Conservation (phyloP, 441 rosid genomes). For the Bocquillonia castaneifolia region DNA sequence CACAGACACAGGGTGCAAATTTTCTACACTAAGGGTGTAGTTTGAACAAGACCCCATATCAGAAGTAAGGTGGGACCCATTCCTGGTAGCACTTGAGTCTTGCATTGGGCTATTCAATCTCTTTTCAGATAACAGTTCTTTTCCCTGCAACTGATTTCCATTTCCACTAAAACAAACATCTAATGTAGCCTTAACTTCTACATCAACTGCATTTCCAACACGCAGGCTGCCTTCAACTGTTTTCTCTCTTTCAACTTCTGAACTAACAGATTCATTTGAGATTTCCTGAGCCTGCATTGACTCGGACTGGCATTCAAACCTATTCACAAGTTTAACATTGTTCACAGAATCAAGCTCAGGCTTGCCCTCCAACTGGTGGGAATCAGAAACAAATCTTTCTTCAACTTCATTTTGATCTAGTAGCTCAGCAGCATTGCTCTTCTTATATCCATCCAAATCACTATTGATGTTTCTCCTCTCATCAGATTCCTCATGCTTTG, state of each 20-base stretch:
- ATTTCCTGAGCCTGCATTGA: constrained; percentile 25
- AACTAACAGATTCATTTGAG: constrained; percentile 27
- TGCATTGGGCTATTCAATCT: constrained; percentile 26
- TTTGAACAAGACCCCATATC: constrained; percentile 32
- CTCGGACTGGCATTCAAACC: constrained; percentile 30
- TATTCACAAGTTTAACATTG: constrained; percentile 27
- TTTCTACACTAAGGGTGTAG: constrained; percentile 33
- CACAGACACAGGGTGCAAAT: constrained; percentile 35
- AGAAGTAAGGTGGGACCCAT: constrained; percentile 27
- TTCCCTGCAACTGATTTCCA: constrained; percentile 28
- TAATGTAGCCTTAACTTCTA: constrained; percentile 31
- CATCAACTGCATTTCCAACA: constrained; percentile 28
- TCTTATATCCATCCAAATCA: constrained; percentile 38
- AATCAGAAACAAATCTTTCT: constrained; percentile 32
- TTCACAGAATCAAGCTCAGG: constrained; percentile 26
- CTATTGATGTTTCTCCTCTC: constrained; percentile 33
- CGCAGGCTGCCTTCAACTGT: constrained; percentile 24
- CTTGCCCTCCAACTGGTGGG: constrained; percentile 22
- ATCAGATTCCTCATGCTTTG: constrained; percentile 37
- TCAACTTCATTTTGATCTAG: constrained; percentile 29
- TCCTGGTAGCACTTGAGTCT: constrained; percentile 29
- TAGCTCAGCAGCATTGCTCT: constrained; percentile 25
- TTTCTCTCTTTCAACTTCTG: constrained; percentile 29
- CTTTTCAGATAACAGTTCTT: constrained; percentile 25
- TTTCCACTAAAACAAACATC: constrained; percentile 36